Base-by-base conservation (phyloP, 306 rosid species). In the Cercis canadensis region DNA sequence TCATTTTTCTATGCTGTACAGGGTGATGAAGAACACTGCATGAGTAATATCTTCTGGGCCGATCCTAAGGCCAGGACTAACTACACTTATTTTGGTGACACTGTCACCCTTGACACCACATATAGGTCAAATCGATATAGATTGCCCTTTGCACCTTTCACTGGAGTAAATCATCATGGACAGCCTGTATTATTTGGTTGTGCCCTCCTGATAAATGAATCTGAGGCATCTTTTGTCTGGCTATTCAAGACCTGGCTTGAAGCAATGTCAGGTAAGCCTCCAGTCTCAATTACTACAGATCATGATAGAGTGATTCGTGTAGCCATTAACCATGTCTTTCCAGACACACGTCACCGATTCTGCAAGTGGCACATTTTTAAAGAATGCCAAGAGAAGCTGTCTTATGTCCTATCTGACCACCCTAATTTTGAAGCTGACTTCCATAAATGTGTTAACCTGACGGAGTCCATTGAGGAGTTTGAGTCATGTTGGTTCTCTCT, bases 161-260 rank as follows among this genome's bases (percentile, higher is more conserved):
- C 70, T 0, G 82, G 82, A 31, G 74, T 78, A 17, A 78, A 78
- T 72, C 82, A 78, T 67, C 82, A 78, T 58, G 82, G 82, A 41
- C 78, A 78, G 65, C 78, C 82, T 40, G 74, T 78, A 34, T 36
- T 72, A 32, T 72, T 72, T 29, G 78, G 78, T 9, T 78, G 82
- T 41, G 70, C 78, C 54, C 82, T 72, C 21, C 64, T 65, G 34
- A 65, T 78, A 52, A 58, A 78, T 72, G 82, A 78, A 59, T 78
- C 82, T 41, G 82, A 78, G 54, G 73, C 70, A 59, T 78, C 74
- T 3, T 78, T 72, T 59, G 46, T 72, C 8, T 78, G 78, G 78
- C 78, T 78, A 31, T 78, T 78, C 33, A 57, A 65, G 41, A 78
- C 82, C n/a, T 72, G 74, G 82, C 67, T 78, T 36, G 45, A 44